Conservation (phyloP, 208 protist species). For the Acanthamoeba royreba region DNA sequence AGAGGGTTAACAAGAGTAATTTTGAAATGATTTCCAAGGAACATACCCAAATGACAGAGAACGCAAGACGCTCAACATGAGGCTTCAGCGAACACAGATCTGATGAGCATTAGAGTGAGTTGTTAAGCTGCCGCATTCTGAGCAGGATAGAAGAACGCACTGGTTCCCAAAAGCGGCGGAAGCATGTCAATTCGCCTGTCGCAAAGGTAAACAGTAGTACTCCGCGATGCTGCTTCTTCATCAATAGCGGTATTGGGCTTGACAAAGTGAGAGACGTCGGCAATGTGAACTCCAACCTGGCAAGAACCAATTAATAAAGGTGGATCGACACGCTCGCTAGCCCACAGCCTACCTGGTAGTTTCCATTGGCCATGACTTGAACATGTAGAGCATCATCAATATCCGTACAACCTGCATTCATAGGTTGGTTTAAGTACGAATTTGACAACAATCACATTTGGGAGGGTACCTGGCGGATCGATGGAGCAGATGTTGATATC, state of each 20-base stretch:
- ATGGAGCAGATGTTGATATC: constrained; percentile 87
- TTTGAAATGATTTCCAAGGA: no score
- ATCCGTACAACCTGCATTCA: constrained; percentile 82
- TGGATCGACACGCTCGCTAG: background rate
- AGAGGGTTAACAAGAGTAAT: background rate
- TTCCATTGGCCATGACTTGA: constrained; percentile 51
- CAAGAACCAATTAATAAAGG: background rate
- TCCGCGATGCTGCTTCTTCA: constrained; percentile 89
- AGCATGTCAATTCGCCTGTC: constrained; percentile 97
- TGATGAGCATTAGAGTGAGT: background rate
- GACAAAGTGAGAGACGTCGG: constrained; percentile 95
- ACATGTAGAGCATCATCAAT: constrained; percentile 84
- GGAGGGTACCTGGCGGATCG: constrained; percentile 82
- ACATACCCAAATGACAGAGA: constrained; percentile 70
- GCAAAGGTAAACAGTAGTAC: constrained; percentile 94
- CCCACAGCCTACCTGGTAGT: background rate
- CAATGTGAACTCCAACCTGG: constrained; percentile 86
- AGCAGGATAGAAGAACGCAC: background rate
- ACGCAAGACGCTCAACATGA: constrained; percentile 68
- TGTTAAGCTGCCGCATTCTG: background rate
- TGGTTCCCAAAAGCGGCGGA: constrained; percentile 85
- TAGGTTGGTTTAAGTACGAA: background rate
- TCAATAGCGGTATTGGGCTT: constrained; percentile 88
- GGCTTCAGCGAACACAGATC: constrained; percentile 21
- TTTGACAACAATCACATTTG: background rate